Conservation (phyloP, 495 filamentous ascomycete species). For the Viridothelium virens region DNA sequence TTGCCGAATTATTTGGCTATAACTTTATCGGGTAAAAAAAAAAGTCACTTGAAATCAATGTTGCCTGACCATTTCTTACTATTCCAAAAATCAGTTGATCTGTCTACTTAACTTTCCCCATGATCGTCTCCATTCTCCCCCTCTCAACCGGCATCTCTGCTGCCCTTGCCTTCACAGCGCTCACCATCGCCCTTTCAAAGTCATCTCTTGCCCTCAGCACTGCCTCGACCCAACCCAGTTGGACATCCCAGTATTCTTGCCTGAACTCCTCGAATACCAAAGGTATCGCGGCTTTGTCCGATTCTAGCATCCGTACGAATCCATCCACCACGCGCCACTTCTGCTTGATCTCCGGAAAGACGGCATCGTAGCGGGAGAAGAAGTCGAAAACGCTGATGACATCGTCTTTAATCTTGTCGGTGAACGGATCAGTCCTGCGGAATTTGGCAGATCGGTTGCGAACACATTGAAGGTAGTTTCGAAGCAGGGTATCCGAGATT, state of each 20-base stretch:
- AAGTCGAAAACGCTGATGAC: constrained; percentile 72
- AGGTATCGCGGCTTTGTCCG: constrained; percentile 64
- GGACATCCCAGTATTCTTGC: constrained; percentile 83
- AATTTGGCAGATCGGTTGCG: constrained; percentile 89
- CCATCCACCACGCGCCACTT: constrained; percentile 86
- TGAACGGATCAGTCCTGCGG: constrained; percentile 70
- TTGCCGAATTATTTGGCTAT: not conserved
- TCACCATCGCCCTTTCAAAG: constrained; percentile 84
- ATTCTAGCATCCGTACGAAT: constrained; percentile 64
- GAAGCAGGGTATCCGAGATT: constrained; percentile 78
- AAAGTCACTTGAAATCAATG: not conserved
- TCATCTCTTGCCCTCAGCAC: constrained; percentile 83
- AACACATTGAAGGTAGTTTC: constrained; percentile 76
- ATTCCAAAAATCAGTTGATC: not conserved
- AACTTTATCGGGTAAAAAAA: not conserved
- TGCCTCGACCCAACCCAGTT: constrained; percentile 92
- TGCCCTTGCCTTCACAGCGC: constrained; percentile 74
- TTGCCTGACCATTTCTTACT: not conserved
- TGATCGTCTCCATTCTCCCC: constrained; percentile 69
- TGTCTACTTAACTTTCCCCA: constrained; percentile 72
- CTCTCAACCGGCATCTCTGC: constrained; percentile 73
- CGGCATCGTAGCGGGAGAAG: constrained; percentile 54
- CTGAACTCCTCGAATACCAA: constrained; percentile 79
- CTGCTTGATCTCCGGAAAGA: constrained; percentile 67
- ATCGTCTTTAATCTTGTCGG: constrained; percentile 85